Conservation (phyloP, 176 grass and related monocot species). For the Phragmites australis region DNA sequence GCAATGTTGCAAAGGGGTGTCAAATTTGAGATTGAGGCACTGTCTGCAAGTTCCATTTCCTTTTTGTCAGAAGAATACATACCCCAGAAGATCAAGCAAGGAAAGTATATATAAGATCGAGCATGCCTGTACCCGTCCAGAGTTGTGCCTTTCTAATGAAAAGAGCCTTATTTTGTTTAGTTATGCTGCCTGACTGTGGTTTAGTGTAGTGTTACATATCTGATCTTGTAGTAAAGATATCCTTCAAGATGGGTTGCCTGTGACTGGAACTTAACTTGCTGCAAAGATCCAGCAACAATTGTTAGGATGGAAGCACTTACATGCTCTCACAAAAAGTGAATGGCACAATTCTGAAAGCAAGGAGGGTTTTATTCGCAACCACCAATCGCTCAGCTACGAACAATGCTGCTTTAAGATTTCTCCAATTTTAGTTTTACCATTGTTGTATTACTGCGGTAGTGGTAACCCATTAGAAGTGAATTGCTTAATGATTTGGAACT, state of each 20-base stretch:
- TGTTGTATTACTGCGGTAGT: conserved; percentile 1
- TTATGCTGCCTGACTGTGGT: neutral
- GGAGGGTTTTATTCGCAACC: no score
- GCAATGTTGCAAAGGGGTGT: conserved; percentile 83
- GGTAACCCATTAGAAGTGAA: neutral
- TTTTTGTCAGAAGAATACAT: conserved; percentile 87
- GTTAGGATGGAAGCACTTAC: neutral
- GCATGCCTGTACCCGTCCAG: conserved; percentile 19
- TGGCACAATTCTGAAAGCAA: no score
- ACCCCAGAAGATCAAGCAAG: conserved; percentile 69
- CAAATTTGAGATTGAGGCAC: conserved; percentile 95
- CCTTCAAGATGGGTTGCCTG: neutral
- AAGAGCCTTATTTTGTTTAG: neutral
- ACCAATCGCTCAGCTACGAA: no score
- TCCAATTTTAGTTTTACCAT: no score
- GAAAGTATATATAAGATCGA: conserved; percentile 56
- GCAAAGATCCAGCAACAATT: conserved; percentile 7
- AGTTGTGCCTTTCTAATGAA: conserved; percentile 1
- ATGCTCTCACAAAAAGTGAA: neutral
- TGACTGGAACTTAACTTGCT: neutral
- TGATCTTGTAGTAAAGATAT: conserved; percentile 15
- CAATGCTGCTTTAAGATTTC: no score
- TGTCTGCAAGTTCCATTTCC: conserved; percentile 79
- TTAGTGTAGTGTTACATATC: neutral
- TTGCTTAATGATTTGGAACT: neutral